Conservation (phyloP, 441 rosid species). For the Erodium texanum region DNA sequence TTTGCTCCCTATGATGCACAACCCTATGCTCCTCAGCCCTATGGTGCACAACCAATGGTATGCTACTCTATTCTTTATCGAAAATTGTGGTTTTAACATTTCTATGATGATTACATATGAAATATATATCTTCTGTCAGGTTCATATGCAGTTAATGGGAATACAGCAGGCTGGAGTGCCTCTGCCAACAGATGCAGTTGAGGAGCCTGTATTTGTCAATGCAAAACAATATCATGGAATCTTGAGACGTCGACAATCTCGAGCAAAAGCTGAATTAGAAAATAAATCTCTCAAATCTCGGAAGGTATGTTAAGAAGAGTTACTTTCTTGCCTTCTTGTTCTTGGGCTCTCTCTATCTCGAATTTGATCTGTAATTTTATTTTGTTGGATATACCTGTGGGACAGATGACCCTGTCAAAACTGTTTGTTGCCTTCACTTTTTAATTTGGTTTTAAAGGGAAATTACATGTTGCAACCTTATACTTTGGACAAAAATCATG, state of each 20-base stretch:
- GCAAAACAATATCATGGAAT: conserved; percentile 95
- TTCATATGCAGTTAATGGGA: conserved; percentile 87
- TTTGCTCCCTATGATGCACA: conserved; percentile 76
- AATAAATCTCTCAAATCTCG: conserved; percentile 54
- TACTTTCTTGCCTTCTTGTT: no score
- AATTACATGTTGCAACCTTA: no score
- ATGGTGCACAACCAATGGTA: conserved; percentile 58
- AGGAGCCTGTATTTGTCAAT: conserved; percentile 91
- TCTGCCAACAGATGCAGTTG: conserved; percentile 76
- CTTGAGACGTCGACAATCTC: conserved; percentile 79
- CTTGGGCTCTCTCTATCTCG: background rate
- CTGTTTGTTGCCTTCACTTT: background rate
- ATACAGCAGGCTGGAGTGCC: conserved; percentile 96
- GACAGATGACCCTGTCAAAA: no score
- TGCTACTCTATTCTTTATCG: conserved; percentile 10
- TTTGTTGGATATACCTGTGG: no score
- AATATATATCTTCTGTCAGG: conserved; percentile 29
- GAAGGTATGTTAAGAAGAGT: conserved; percentile 42
- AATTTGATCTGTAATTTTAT: no score
- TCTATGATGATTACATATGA: background rate
- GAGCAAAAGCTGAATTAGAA: conserved; percentile 82
- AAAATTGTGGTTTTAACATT: background rate
- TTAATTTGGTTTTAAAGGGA: no score
- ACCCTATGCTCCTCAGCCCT: conserved; percentile 66
- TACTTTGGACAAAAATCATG: no score